Base-by-base conservation (phyloP, 1,139 yeast genomes). In the Nakaseomyces sp. region DNA sequence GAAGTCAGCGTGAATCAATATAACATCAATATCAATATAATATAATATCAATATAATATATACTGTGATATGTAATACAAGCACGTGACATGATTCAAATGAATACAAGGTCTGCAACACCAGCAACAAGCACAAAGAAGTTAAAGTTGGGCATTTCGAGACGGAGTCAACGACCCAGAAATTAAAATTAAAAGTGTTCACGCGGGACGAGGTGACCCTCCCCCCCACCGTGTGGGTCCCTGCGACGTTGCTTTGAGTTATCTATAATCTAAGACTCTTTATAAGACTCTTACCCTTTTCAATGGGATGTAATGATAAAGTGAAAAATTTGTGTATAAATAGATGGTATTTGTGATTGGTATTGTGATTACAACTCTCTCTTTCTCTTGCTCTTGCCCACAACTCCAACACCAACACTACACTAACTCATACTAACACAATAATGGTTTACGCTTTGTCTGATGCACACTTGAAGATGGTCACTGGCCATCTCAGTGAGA, bases 401-500 rank as follows among this genome's bases (percentile, higher is more conserved):
- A 2, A 22, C 9, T 22, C 5, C 24, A 26, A 12, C 13, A 26
- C 28, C 17, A 29, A 22, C 17, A 19, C 19, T 16, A 22, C 13
- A 13, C 22, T 26, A 15, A 28, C 12, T 15, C 17, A 17, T 2
- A 32, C 24, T 10, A 17, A 12, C 17, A 13, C 26, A 35, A 22
- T 8, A 10, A 55, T 54, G 59, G 50, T 55, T 25, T 79, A 79
- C 79, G 79, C 83, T 53, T 69, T 81, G 62, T 77, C 87, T 42
- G 76, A 76, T 55, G 60, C 80, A 42, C 88, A 81, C 70, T 74
- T 73, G 66, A 72, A 76, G 55, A 67, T 81, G 68, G 79, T 81
- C 55, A 79, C 79, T 61, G 80, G 79, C 58, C 84, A 77, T 60
- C 71, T 82, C 58, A 71, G 73, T 59, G 85, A 81, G 56, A 77